Evolutionary conservation across 805 yeast genomes (phyloP).

Genomic region (Starmerella potacharoeniae): DNA sequence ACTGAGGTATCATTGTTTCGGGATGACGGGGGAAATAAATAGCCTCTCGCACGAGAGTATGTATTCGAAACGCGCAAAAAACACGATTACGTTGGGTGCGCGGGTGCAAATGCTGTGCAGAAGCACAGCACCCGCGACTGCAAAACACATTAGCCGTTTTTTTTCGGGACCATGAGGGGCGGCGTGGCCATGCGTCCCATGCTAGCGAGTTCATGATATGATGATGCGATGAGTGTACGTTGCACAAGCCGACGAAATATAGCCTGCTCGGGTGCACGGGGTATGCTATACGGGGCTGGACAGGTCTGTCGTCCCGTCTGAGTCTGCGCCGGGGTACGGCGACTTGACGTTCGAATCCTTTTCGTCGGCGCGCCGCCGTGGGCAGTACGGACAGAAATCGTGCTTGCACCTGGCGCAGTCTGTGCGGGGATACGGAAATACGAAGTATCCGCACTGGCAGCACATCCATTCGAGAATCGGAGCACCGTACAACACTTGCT

Average conservation of each 20-base stretch:
- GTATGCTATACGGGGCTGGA: background rate
- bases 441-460: constrained; percentile 29
- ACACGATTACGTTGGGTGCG: too few relatives aligned
- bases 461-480: constrained; percentile 29
- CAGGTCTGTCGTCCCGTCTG: background rate
- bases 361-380: constrained; percentile 17
- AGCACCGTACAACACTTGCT: background rate
- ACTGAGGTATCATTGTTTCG: background rate
- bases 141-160: too few relatives aligned
- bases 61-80: background rate
- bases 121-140: too few relatives aligned
- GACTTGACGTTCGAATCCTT: background rate
- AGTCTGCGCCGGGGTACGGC: background rate
- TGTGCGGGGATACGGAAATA: constrained; percentile 23
- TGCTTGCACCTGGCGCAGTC: constrained; percentile 28
- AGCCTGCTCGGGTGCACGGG: too few relatives aligned
- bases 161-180: too few relatives aligned
- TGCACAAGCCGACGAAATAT: too few relatives aligned
- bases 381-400: constrained; percentile 28
- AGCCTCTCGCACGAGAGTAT: background rate
- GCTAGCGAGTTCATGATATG: background rate
- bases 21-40: background rate
- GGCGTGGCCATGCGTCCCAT: too few relatives aligned
- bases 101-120: too few relatives aligned
- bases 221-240: background rate